Conservation (phyloP, 805 yeast genomes). For the Yarrowia osloensis region DNA sequence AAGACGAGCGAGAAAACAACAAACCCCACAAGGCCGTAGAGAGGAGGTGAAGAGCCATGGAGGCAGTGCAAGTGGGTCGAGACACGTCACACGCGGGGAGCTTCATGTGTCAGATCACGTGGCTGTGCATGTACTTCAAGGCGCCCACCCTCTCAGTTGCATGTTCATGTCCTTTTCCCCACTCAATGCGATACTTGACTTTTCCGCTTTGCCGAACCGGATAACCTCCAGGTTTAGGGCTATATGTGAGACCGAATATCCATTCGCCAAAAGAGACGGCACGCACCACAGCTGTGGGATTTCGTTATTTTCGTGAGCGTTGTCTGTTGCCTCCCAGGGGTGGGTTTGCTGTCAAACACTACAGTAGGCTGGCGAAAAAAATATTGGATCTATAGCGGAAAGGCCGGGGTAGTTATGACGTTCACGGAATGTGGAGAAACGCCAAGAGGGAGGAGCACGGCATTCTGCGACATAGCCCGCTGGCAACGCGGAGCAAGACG, state of each 20-base stretch:
- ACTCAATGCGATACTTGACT: neutral
- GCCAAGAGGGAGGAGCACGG: neutral
- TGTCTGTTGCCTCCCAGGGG: neutral
- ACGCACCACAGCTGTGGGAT: constrained; percentile 6
- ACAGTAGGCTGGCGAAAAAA: neutral
- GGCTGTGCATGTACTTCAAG: neutral
- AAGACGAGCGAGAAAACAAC: neutral
- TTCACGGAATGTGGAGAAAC: constrained; percentile 5
- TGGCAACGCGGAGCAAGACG: neutral
- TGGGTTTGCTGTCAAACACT: neutral
- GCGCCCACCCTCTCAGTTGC: constrained; percentile 9
- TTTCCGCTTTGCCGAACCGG: constrained; percentile 24
- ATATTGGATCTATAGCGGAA: neutral
- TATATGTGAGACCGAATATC: neutral
- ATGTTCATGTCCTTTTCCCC: constrained; percentile 9
- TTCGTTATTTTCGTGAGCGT: neutral
- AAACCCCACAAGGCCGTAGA: neutral
- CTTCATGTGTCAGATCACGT: neutral
- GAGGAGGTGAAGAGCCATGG: neutral
- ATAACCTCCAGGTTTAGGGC: constrained; percentile 25
- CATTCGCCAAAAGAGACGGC: neutral
- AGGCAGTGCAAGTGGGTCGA: neutral
- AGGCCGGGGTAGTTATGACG: neutral
- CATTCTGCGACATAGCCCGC: neutral
- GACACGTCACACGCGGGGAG: neutral